phyloP scores from a whole-genome alignment of 108 stramenopile species.

The Aurantiochytrium sp. region DNA sequence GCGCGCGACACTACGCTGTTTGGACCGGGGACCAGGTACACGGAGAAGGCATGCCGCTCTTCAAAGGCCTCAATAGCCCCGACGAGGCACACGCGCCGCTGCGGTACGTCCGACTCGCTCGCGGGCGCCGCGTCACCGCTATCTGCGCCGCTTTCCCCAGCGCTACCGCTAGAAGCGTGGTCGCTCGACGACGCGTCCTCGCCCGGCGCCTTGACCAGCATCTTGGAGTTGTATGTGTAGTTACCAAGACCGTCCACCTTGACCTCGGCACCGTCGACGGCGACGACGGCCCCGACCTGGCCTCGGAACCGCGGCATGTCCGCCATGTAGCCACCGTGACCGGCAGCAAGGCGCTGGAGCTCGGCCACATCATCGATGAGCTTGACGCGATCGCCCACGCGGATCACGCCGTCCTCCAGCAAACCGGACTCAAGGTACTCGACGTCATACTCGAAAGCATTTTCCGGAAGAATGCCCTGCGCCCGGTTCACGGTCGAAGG shows the following conservation, averaged over 20 bases:
- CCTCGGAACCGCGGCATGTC: background rate
- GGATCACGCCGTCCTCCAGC: background rate
- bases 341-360: background rate
- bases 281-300: background rate
- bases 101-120: background rate
- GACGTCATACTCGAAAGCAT: conserved; percentile 9
- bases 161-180: no score
- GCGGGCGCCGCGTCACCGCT: background rate
- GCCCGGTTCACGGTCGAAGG: background rate
- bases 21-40: background rate
- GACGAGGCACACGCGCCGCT: background rate
- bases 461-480: background rate
- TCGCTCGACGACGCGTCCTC: no score
- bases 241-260: background rate
- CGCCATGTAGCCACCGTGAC: background rate
- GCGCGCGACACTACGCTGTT: background rate
- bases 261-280: background rate
- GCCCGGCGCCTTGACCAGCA: background rate
- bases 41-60: conserved; percentile 15
- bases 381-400: conserved; percentile 1
- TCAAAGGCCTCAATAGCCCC: background rate
- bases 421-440: background rate
- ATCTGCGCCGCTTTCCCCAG: background rate
- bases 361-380: conserved; percentile 6
- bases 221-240: background rate